Base-by-base conservation (phyloP, 2,329 filamentous ascomycete species). In the Gaeumannomyces sp. region DNA sequence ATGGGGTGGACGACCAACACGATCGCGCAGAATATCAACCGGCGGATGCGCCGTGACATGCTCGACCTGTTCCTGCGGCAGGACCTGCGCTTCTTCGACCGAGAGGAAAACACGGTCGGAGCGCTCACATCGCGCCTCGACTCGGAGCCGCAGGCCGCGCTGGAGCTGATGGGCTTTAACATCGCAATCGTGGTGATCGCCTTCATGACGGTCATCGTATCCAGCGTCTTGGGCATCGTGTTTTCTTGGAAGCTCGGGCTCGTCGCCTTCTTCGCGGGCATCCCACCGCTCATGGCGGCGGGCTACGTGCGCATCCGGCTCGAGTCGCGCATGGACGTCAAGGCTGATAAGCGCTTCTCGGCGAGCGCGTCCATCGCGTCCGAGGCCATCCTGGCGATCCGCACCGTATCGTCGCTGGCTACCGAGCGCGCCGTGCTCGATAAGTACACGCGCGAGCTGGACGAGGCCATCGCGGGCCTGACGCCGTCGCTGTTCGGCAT, bases 211-310 rank as follows among this genome's bases (percentile, higher is more conserved):
- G 67, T 80, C 19, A 64, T 72, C 19, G 72, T 75, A 0, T 78
- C 75, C 65, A 73, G 73, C 64, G 72, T 81, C 14, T 67, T 85
- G 1, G 77, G 77, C 0, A 73, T 85, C 11, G 77, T 72, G 1
- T 74, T 76, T 63, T 77, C 76, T 19, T 84, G 80, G 80, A 82
- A 80, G 61, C 69, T 84, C 8, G 80, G 79, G 0, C 69, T 84
- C 4, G 80, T 83, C 1, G 75, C 80, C n/a, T 76, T 82, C 7
- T 76, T 79, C 61, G 81, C 71, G 4, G 75, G 76, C 0, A 68
- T 80, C 5, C 76, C 78, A 3, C 73, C 75, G 0, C 67, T 79
- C 31, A 67, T 78, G 2, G 70, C 70, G 29, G 71, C 73, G n/a
- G 77, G 78, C 2, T 78, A 72, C 63, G 68, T 76, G 65, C 76